These are phyloP conservation scores for Eucalyptus camaldulensis DNA, from an alignment of 345 rosid genomes.

Conservation along the genomic window DNA sequence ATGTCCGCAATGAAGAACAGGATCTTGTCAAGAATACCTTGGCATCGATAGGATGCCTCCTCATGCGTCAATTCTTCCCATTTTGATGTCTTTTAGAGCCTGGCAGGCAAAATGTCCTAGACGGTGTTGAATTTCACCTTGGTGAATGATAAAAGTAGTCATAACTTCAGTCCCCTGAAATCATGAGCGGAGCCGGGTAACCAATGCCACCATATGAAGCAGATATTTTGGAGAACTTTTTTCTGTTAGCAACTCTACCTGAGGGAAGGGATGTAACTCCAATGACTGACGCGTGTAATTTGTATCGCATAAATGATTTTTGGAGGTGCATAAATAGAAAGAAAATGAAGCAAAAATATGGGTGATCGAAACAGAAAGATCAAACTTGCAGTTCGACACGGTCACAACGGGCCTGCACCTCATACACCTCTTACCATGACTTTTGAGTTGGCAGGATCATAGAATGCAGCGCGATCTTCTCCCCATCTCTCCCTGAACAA, in stretches of 20 bases:
- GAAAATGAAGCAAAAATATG: not conserved
- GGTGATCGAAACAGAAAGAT: not conserved
- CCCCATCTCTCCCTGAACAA: constrained; percentile 35
- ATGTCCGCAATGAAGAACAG: too few relatives aligned
- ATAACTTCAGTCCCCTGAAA: not conserved
- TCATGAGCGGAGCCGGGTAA: not conserved
- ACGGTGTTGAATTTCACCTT: too few relatives aligned
- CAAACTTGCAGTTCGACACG: constrained; percentile 31
- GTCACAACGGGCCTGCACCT: constrained; percentile 41
- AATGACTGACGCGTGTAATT: not conserved
- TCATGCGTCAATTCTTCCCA: not conserved
- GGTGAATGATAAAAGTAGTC: not conserved
- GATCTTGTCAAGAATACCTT: too few relatives aligned
- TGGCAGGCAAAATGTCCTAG: too few relatives aligned
- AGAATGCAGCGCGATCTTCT: not conserved
- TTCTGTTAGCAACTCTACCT: not conserved
- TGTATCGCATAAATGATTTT: not conserved
- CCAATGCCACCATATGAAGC: not conserved
- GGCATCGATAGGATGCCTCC: not conserved
- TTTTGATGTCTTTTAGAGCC: not conserved
- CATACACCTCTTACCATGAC: constrained; percentile 41
- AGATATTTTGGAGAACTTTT: not conserved
- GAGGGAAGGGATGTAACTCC: not conserved
- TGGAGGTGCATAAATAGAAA: not conserved
- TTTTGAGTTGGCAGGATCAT: constrained; percentile 14